Evolutionary conservation across 495 filamentous ascomycete species (phyloP).

Genomic region (Neurospora sublineolata): DNA sequence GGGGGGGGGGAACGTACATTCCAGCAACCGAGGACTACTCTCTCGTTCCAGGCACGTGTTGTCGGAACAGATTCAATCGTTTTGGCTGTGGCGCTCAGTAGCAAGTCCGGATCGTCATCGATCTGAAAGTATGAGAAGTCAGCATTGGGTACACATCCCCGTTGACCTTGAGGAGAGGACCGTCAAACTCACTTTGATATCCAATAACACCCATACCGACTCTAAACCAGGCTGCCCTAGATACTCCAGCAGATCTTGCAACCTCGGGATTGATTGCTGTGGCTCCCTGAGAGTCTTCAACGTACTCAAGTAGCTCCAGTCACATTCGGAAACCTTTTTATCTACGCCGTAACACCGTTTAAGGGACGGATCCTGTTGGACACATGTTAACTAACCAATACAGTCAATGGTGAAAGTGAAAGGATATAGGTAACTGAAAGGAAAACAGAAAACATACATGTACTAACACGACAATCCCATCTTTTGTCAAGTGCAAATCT

Average conservation of each 20-base stretch:
- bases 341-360: constrained; percentile 68
- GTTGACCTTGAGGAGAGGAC: not conserved
- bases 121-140: constrained; percentile 21
- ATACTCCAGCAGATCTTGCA: constrained; percentile 66
- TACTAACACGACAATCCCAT: constrained; percentile 74
- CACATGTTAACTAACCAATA: not conserved
- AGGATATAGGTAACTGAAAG: not conserved
- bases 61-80: constrained; percentile 44
- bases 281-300: constrained; percentile 57
- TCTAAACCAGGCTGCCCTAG: constrained; percentile 47
- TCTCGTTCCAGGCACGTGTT: constrained; percentile 50
- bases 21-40: constrained; percentile 74
- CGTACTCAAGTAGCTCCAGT: constrained; percentile 59
- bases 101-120: constrained; percentile 55
- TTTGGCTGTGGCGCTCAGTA: constrained; percentile 53
- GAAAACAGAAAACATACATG: constrained; percentile 45
- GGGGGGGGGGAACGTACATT: constrained; percentile 44
- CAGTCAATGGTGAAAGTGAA: not conserved
- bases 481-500: constrained; percentile 71
- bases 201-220: constrained; percentile 69
- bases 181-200: constrained; percentile 59
- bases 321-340: constrained; percentile 59
- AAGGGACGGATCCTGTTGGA: constrained; percentile 55
- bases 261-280: constrained; percentile 56
- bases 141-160: not conserved